Percentiles rank a stretch among this genome's conserved stretches.
Evolutionary conservation across 1,139 yeast species (phyloP).

Genomic region (Lodderomyces theae): DNA sequence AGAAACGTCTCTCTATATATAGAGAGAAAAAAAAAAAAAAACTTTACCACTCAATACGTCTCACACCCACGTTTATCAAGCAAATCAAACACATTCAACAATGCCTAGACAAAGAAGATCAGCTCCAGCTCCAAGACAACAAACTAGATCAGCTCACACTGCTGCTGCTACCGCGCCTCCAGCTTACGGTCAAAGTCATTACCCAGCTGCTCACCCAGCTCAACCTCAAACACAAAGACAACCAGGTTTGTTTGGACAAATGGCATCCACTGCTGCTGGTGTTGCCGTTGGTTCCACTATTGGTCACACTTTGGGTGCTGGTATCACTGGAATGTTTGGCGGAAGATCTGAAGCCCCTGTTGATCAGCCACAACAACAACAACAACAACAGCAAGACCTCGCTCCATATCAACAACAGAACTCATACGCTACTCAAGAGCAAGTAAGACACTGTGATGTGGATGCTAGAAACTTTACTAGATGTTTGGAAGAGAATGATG

Average conservation of each 20-base stretch:
- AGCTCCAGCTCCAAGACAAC: slow-evolving; percentile 61
- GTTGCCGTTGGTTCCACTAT: slow-evolving; percentile 97
- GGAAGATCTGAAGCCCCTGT: slow-evolving; percentile 54
- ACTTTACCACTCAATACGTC: slow-evolving; percentile 1
- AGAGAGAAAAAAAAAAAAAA: slow-evolving; percentile 1
- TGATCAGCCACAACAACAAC: slow-evolving; percentile 44
- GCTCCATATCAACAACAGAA: slow-evolving; percentile 28
- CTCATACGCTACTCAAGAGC: slow-evolving; percentile 44
- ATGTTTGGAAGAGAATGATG: slow-evolving; percentile 89
- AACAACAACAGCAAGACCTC: slow-evolving; percentile 27
- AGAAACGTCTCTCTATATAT: too few relatives aligned
- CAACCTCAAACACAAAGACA: slow-evolving; percentile 40
- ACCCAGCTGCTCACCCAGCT: slow-evolving; percentile 40
- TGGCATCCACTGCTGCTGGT: slow-evolving; percentile 99
- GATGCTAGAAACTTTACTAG: slow-evolving; percentile 95
- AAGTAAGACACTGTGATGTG: slow-evolving; percentile 70
- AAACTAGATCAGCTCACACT: slow-evolving; percentile 72
- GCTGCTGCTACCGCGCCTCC: slow-evolving; percentile 68
- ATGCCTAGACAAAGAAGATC: slow-evolving; percentile 69
- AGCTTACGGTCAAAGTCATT: slow-evolving; percentile 14
- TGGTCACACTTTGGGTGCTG: slow-evolving; percentile 96
- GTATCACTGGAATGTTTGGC: slow-evolving; percentile 83
- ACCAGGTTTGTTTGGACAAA: slow-evolving; percentile 93
- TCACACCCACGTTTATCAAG: too few relatives aligned
- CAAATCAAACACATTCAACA: background rate